Evolutionary conservation across 768 basidiomycete species (phyloP).

Genomic region (Polyporus arcularius): DNA sequence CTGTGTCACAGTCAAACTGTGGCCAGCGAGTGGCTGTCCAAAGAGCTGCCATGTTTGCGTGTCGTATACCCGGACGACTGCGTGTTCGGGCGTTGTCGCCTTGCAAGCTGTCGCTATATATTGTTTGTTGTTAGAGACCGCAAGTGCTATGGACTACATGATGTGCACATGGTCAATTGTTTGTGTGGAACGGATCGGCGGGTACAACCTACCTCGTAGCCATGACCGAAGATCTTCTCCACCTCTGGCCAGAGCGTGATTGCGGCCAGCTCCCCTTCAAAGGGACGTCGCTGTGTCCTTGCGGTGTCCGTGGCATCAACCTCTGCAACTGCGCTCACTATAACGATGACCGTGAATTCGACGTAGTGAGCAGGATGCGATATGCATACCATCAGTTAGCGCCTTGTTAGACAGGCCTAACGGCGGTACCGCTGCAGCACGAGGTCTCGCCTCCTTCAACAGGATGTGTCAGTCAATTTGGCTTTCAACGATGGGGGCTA

Average conservation of each 20-base stretch:
- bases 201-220: slow-evolving; percentile 76
- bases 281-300: slow-evolving; percentile 47
- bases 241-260: slow-evolving; percentile 95
- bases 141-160: slow-evolving; percentile 74
- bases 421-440: slow-evolving; percentile 88
- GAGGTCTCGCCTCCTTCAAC: slow-evolving; percentile 58
- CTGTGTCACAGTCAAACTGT: slow-evolving; percentile 86
- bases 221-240: slow-evolving; percentile 97
- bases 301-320: slow-evolving; percentile 15
- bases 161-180: not conserved
- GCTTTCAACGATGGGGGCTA: not conserved
- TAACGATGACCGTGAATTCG: not conserved
- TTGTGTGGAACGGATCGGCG: not conserved
- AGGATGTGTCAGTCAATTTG: not conserved
- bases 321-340: slow-evolving; percentile 12
- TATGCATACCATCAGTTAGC: slow-evolving; percentile 58
- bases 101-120: slow-evolving; percentile 90
- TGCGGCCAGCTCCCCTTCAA: slow-evolving; percentile 87
- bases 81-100: slow-evolving; percentile 85
- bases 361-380: not conserved
- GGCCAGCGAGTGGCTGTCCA: slow-evolving; percentile 77
- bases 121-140: slow-evolving; percentile 66
- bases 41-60: slow-evolving; percentile 68
- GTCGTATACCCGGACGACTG: slow-evolving; percentile 82
- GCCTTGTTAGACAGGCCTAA: slow-evolving; percentile 95